A percentile compares a stretch with the other conserved stretches of the same genome.
Evolutionary conservation across 139 green algal species (phyloP).

Genomic region (Choricystis sp.): DNA sequence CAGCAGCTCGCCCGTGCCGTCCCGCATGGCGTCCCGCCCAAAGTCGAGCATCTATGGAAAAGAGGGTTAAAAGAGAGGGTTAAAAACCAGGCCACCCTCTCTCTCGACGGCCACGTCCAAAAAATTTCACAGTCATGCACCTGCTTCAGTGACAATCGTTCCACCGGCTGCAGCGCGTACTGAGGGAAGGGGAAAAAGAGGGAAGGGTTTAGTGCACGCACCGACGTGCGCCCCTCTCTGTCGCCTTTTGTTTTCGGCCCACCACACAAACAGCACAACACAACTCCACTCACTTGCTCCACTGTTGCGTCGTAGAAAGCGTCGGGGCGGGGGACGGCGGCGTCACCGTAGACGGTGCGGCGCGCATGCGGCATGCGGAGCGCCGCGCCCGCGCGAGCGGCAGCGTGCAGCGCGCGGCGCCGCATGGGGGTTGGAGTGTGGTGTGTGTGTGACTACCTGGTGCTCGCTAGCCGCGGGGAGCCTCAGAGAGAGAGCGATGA

Average conservation of each 20-base stretch:
- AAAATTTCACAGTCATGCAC: slow-evolving; percentile 49
- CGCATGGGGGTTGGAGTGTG: no score
- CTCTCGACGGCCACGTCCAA: slow-evolving; percentile 1
- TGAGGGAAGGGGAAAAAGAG: slow-evolving; percentile 1
- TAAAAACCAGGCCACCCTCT: neutral
- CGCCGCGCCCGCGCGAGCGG: no score
- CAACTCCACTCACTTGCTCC: slow-evolving; percentile 19
- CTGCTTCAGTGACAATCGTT: slow-evolving; percentile 35
- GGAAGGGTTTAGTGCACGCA: neutral
- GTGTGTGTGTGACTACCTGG: no score
- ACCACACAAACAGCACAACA: neutral
- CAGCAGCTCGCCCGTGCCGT: slow-evolving; percentile 1
- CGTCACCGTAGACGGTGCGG: no score
- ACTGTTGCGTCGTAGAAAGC: slow-evolving; percentile 52
- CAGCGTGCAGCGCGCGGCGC: no score
- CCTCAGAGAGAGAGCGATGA: no score
- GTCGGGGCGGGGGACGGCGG: no score
- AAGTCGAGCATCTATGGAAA: neutral
- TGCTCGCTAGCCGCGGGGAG: no score
- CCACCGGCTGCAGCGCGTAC: slow-evolving; percentile 31
- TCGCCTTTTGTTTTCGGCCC: no score
- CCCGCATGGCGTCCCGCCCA: neutral
- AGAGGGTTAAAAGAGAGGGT: neutral
- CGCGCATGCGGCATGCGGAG: no score
- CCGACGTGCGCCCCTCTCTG: no score